phyloP scores from a whole-genome alignment of 2,329 filamentous ascomycete species.

The Cercospora beticola region DNA sequence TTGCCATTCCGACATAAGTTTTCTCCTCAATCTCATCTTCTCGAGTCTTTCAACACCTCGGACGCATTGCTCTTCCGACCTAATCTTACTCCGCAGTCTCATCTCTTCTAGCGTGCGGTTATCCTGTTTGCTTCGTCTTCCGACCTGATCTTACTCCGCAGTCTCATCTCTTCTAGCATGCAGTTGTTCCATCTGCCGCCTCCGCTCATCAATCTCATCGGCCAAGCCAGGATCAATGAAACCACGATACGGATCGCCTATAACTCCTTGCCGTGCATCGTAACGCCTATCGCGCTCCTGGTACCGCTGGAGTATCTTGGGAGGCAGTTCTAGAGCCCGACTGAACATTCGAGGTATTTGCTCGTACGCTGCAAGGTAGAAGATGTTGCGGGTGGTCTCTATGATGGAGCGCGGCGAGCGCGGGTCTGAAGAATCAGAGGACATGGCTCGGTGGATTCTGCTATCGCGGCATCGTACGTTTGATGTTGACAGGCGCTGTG shows the following conservation, averaged over 20 bases:
- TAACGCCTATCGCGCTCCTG: conserved; percentile 23
- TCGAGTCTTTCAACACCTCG: too few species aligned
- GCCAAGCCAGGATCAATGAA: conserved; percentile 25
- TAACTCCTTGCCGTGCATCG: conserved; percentile 26
- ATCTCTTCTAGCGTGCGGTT: too few species aligned
- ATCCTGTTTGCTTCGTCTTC: too few species aligned
- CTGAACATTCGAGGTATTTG: conserved; percentile 19
- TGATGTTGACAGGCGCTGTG: not conserved
- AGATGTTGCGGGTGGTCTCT: conserved; percentile 14
- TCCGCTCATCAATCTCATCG: conserved; percentile 22
- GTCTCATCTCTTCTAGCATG: too few species aligned
- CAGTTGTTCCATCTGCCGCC: too few species aligned
- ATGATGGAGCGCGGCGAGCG: conserved; percentile 20
- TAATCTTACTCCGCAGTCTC: too few species aligned
- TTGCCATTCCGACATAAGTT: too few species aligned
- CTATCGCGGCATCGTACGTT: not conserved
- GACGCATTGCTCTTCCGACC: too few species aligned
- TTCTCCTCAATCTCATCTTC: too few species aligned
- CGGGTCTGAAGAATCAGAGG: conserved; percentile 18
- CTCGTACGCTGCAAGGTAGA: conserved; percentile 18
- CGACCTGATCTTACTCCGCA: too few species aligned
- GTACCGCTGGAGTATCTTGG: conserved; percentile 21
- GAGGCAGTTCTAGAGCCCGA: conserved; percentile 18
- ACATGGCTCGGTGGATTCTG: not conserved
- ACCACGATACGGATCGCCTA: conserved; percentile 23